Evolutionary conservation across 169 alveolate species (phyloP), one percentile per base, ranked within the genome.

Genomic region (Besnoitia besnoiti): DNA sequence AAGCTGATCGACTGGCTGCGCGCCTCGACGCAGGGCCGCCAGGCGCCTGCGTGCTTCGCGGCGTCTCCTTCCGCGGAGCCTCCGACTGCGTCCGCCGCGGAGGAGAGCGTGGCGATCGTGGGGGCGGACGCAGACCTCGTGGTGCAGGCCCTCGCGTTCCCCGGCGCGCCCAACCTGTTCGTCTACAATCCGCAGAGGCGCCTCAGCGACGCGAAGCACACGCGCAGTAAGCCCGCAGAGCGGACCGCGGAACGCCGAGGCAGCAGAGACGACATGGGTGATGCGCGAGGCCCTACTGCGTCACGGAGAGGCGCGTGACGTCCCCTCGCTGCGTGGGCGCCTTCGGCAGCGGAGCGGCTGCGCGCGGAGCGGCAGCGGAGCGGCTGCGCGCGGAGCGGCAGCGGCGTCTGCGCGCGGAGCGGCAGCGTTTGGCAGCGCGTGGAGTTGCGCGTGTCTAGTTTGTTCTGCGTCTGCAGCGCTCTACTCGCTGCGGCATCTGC

Each of bases 121-220:
- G 96, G 96, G 24, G 96, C 94, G 8, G 96, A 95, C 47, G 96
- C 95, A 3, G 96, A 95, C 44, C 77, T 95, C 39, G 85, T 95
- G 37, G 87, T 95, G 21, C 96, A 95, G 89, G 90, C 95, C 35
- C 87, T 95, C 40, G 95, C 95, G 39, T 82, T 95, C 44, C 92
- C 93, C n/a, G 91, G 84, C 62, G 35, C 91, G 30, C 93, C 85
- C 0, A 95, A 95, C 59, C 85, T 95, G n/a, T 95, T 76, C 55
- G 94, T 95, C 77, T 95, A 93, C 59, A 91, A 92, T 44, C 95
- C 93, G 39, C 95, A 95, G 85, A 91, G 62, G 33, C 82, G 93
- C 30, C 35, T 79, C n/a, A 12, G n/a, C 49, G 42, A 55, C 39
- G 39, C 39, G 46, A 55, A 55, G 42, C 14, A 35, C 44, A 30